Evolutionary conservation across 345 rosid genomes (phyloP), one percentile per base, ranked within the genome.

Genomic region (Syzygium jambos): DNA sequence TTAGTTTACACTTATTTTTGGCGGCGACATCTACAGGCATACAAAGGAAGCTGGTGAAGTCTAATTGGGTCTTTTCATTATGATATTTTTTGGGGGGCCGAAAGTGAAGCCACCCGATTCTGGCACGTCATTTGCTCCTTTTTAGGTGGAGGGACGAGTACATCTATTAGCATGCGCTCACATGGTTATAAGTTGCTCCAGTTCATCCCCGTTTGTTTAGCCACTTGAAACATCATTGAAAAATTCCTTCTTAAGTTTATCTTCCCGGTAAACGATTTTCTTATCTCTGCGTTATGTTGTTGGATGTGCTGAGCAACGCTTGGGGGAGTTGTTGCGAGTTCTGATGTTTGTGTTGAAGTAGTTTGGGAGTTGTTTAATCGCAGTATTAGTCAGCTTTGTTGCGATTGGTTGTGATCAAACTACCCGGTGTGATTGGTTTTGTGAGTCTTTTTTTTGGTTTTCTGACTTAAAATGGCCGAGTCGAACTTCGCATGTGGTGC

Each of bases 21-120:
- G 43, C 0, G 43, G 38, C 43, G 4, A 2, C 23, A 68, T 17
- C 2, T 68, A 4, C 1, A 0, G 41, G 2, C 11, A 56, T 0
- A 0, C 7, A 38, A 15, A 7, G 6, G 29, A n/a, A 63, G 1
- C 21, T 63, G 0, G 21, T 65, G 11, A 65, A 65, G 43, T 30
- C 21, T 65, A 9, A 16, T 0, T 7, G 78, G 38, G 3, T 13
- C 21, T 30, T 65, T 30, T 30, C 11, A 65, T 30, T 16, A 16
- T 15, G 41, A 65, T 15, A 30, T 3, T 6, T 13, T 3, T 15
- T 25, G 11, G 13, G 11, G 11, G 0, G 16, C 22, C 2, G 11
- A 65, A 30, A 65, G 78, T 65, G 43, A 0, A 1, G 43, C 30
- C 2, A 0, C 22, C 3, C 3, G 3, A 30, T 2, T 65, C 6